phyloP scores from a whole-genome alignment of 805 yeast species.

The Kuraishia ogatae region DNA sequence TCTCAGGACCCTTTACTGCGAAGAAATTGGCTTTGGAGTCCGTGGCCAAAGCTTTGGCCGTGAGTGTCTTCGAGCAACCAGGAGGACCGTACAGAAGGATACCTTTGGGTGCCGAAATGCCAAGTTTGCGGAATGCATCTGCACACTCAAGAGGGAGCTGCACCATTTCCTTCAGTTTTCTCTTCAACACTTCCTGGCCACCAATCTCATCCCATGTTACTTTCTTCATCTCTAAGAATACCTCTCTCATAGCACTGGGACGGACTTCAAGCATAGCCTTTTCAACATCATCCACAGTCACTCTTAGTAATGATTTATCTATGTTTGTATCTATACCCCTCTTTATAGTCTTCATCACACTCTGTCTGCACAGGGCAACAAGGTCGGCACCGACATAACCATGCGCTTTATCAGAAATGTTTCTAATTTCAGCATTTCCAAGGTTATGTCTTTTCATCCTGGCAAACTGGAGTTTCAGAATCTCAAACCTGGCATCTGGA shows the following conservation, averaged over 20 bases:
- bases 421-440: conserved; percentile 43
- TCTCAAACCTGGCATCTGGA: conserved; percentile 66
- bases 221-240: conserved; percentile 88
- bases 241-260: conserved; percentile 97
- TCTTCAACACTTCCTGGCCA: conserved; percentile 81
- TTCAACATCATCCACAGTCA: conserved; percentile 52
- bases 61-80: conserved; percentile 91
- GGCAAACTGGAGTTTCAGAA: conserved; percentile 52
- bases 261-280: conserved; percentile 69
- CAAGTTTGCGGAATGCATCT: conserved; percentile 66
- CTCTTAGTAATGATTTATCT: conserved; percentile 27
- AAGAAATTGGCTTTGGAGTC: conserved; percentile 91
- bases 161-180: conserved; percentile 79
- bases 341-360: conserved; percentile 76
- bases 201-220: conserved; percentile 94
- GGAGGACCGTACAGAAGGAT: conserved; percentile 95
- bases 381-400: conserved; percentile 98
- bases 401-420: conserved; percentile 72
- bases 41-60: conserved; percentile 92
- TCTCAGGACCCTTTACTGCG: conserved; percentile 95
- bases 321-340: conserved; percentile 23
- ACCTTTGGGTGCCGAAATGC: conserved; percentile 89
- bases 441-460: conserved; percentile 47
- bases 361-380: conserved; percentile 78
- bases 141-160: conserved; percentile 84